phyloP scores from a whole-genome alignment of 257 asterid species.

The Gardenia jasminoides region DNA sequence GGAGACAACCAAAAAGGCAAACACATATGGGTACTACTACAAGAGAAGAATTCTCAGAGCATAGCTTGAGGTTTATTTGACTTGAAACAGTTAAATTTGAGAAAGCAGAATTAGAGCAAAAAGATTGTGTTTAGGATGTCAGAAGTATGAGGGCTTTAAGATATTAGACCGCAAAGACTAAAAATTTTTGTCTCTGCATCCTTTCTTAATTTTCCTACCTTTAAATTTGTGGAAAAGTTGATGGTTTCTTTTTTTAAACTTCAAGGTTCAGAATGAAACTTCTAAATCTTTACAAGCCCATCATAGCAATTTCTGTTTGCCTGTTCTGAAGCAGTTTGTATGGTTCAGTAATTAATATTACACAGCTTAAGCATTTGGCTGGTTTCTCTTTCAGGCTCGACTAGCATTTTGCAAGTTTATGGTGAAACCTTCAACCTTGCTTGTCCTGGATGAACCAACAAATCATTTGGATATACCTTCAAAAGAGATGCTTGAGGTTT shows the following conservation, averaged over 20 bases:
- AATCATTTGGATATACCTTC: conserved; percentile 96
- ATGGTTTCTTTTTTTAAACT: background rate
- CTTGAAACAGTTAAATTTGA: background rate
- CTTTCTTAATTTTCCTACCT: no score
- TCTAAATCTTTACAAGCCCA: background rate
- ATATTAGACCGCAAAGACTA: no score
- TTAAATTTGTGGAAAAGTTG: no score
- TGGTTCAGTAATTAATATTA: background rate
- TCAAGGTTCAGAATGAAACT: background rate
- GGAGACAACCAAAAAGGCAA: no score
- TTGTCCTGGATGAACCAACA: conserved; percentile 94
- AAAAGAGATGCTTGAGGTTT: conserved; percentile 98
- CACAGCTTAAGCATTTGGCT: background rate
- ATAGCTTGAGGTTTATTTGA: background rate
- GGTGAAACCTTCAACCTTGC: conserved; percentile 94
- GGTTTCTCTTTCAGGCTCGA: conserved; percentile 62
- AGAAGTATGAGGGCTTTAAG: no score
- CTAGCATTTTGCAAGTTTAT: conserved; percentile 99
- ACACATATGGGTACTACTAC: no score
- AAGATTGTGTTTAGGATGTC: background rate
- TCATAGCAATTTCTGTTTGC: background rate
- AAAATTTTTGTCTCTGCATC: no score
- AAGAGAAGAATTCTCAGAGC: background rate
- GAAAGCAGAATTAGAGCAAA: background rate
- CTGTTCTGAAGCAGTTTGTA: background rate